A percentile compares a stretch with the other conserved stretches of the same genome.
phyloP scores from a whole-genome alignment of 2,329 filamentous ascomycete species.

The Colletotrichum agaves region DNA sequence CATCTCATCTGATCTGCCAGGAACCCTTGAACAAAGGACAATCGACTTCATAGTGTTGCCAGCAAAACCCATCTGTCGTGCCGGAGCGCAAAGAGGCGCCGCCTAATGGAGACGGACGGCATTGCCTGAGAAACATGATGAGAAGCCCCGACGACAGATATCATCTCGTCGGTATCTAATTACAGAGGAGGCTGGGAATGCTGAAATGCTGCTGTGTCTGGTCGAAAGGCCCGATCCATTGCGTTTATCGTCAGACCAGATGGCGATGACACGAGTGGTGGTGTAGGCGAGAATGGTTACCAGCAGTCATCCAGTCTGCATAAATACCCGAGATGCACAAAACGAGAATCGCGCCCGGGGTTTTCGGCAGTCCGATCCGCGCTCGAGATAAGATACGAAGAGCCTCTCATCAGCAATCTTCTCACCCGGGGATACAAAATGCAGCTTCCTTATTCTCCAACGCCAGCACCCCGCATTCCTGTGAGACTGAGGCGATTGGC shows the following conservation, averaged over 20 bases:
- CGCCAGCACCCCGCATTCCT: background rate
- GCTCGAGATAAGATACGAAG: background rate
- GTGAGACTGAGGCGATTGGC: background rate
- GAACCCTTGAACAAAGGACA: background rate
- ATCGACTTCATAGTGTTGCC: background rate
- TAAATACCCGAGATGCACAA: background rate
- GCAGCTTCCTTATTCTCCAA: background rate
- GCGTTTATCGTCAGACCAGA: background rate
- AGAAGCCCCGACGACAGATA: background rate
- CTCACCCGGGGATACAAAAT: background rate
- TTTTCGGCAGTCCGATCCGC: background rate
- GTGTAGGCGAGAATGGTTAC: background rate
- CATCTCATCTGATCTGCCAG: background rate
- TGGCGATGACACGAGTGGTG: background rate
- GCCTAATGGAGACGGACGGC: background rate
- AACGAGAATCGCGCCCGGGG: background rate
- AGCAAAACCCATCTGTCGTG: background rate
- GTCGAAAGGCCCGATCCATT: no score
- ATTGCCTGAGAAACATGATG: constrained; percentile 11
- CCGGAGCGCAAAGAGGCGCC: background rate
- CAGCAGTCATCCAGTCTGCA: background rate
- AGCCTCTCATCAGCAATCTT: background rate
- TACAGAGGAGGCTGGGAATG: background rate
- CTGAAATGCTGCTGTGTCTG: background rate
- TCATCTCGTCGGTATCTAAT: background rate